phyloP scores from a whole-genome alignment of 805 yeast genomes.

The Metschnikowia anglica region DNA sequence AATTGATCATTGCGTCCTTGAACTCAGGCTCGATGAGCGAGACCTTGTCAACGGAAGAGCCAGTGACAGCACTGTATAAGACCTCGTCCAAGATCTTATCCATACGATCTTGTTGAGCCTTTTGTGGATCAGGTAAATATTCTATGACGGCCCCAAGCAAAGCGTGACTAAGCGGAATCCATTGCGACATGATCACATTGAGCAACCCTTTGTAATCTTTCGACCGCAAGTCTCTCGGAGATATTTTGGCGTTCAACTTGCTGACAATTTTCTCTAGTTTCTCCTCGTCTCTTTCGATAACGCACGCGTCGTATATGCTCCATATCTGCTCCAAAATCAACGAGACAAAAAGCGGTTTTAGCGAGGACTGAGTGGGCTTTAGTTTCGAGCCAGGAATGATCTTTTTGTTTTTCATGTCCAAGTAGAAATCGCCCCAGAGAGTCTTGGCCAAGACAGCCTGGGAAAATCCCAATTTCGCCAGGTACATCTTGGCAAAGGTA shows the following conservation, averaged over 20 bases:
- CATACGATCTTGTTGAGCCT: conserved; percentile 71
- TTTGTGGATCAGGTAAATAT: conserved; percentile 76
- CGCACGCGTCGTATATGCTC: conserved; percentile 79
- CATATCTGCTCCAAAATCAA: conserved; percentile 87
- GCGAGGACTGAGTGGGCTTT: conserved; percentile 48
- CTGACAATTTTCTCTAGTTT: conserved; percentile 71
- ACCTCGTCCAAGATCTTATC: conserved; percentile 55
- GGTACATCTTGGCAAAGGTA: conserved; percentile 85
- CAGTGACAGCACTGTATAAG: conserved; percentile 50
- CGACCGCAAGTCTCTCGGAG: conserved; percentile 74
- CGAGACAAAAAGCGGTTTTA: conserved; percentile 84
- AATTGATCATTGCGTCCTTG: conserved; percentile 55
- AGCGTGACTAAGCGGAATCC: conserved; percentile 92
- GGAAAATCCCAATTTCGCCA: conserved; percentile 79
- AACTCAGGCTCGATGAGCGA: conserved; percentile 49
- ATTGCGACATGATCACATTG: conserved; percentile 75
- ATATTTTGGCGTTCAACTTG: conserved; percentile 64
- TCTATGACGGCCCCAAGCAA: conserved; percentile 82
- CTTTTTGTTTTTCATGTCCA: conserved; percentile 87
- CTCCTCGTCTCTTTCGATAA: conserved; percentile 64
- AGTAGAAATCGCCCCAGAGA: conserved; percentile 92
- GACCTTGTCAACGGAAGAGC: conserved; percentile 28
- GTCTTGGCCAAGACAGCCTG: conserved; percentile 76
- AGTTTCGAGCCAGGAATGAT: conserved; percentile 66
- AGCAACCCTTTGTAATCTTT: conserved; percentile 69